phyloP scores from a whole-genome alignment of 2,329 filamentous ascomycete genomes.

The Sarocladiaceae sp. region DNA sequence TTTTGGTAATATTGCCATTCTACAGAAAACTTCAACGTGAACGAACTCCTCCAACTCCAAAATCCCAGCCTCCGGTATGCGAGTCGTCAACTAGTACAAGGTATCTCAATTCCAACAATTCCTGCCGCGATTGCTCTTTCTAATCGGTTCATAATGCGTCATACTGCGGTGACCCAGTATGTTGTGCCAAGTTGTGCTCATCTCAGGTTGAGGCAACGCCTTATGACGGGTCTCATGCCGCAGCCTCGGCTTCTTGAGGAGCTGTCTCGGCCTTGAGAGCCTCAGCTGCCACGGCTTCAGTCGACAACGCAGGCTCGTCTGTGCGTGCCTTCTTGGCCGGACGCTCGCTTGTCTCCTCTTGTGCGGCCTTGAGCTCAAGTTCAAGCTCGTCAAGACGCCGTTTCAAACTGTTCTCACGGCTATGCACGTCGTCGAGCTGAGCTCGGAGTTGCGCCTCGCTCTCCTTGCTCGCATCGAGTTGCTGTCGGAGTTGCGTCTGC shows the following conservation, averaged over 20 bases:
- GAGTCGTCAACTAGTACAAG: background rate
- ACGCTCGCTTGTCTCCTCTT: conserved; percentile 13
- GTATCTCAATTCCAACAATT: background rate
- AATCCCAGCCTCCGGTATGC: background rate
- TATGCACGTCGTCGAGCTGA: conserved; percentile 72
- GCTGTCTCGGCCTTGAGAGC: conserved; percentile 12
- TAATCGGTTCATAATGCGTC: background rate
- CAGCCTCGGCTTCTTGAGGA: background rate
- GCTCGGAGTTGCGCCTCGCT: conserved; percentile 45
- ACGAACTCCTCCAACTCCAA: background rate
- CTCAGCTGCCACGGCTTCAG: background rate
- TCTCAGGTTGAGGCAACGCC: too few species aligned
- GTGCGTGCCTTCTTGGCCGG: conserved; percentile 12
- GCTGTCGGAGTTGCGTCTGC: conserved; percentile 51
- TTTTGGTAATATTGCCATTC: background rate
- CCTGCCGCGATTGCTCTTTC: background rate
- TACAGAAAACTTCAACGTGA: background rate
- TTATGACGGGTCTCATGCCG: background rate
- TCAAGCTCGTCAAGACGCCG: conserved; percentile 77
- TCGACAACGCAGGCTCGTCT: background rate
- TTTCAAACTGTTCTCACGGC: conserved; percentile 77
- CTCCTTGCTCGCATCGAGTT: conserved; percentile 44
- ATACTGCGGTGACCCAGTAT: too few species aligned
- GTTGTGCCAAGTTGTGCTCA: too few species aligned
- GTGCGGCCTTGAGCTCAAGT: conserved; percentile 35